Percentiles rank a stretch among this genome's conserved stretches.
These are phyloP conservation scores for Vicia villosa DNA, from an alignment of 306 rosid species.

Conservation along the genomic window DNA sequence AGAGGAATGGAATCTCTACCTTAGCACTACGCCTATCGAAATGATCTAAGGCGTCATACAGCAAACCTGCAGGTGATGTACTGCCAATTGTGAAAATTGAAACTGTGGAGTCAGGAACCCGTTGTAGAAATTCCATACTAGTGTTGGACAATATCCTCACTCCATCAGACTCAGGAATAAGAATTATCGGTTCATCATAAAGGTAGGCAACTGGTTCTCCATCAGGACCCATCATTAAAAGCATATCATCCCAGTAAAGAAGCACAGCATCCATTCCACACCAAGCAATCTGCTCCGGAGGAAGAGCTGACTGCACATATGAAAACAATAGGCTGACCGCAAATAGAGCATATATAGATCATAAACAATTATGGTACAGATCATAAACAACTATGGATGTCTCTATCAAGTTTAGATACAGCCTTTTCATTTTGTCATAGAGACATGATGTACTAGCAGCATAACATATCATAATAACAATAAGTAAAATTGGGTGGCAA, in stretches of 20 bases:
- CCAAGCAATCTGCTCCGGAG: slow-evolving; percentile 92
- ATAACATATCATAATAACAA: background rate
- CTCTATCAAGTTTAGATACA: slow-evolving; percentile 4
- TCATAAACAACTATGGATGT: slow-evolving; percentile 10
- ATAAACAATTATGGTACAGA: slow-evolving; percentile 3
- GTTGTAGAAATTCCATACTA: slow-evolving; percentile 87
- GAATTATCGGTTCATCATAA: slow-evolving; percentile 85
- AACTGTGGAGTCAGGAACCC: slow-evolving; percentile 94
- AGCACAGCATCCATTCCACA: slow-evolving; percentile 98
- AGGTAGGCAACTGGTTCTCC: slow-evolving; percentile 89
- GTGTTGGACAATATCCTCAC: slow-evolving; percentile 92
- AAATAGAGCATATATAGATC: background rate
- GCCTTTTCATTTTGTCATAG: slow-evolving; percentile 15
- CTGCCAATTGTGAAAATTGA: slow-evolving; percentile 94
- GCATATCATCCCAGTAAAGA: slow-evolving; percentile 95
- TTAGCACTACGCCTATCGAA: slow-evolving; percentile 98
- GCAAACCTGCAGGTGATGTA: slow-evolving; percentile 93
- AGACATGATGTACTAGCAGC: slow-evolving; percentile 8
- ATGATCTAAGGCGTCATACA: slow-evolving; percentile 96
- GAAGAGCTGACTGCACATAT: slow-evolving; percentile 77
- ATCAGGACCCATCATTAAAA: slow-evolving; percentile 96
- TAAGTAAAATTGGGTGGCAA: background rate
- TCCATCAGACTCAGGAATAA: slow-evolving; percentile 92
- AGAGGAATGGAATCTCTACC: slow-evolving; percentile 49
- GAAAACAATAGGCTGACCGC: slow-evolving; percentile 31